These are phyloP conservation scores for Gonium pectorale DNA, from an alignment of 139 green algal species.

Conservation along the genomic window DNA sequence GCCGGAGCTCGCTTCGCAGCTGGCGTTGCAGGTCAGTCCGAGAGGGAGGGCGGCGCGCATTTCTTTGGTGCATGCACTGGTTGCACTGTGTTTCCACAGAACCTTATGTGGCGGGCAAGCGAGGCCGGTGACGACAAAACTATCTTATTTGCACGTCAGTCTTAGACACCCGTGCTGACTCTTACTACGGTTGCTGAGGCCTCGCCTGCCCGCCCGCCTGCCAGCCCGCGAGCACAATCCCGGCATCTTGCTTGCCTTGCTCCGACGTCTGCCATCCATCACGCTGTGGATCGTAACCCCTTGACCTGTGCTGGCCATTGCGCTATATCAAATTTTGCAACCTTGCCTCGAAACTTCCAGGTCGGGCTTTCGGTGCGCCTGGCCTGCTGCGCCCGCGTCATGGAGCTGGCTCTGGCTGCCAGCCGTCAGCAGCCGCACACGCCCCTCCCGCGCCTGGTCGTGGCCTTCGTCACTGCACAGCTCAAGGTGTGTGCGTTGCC, in stretches of 20 bases:
- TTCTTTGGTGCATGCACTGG: not conserved
- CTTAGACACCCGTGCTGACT: slow-evolving; percentile 57
- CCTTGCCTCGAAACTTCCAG: slow-evolving; percentile 41
- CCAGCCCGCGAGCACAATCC: too few species aligned
- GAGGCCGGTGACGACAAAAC: slow-evolving; percentile 64
- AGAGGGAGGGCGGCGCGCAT: not conserved
- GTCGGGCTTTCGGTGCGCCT: slow-evolving; percentile 46
- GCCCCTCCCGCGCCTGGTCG: slow-evolving; percentile 61
- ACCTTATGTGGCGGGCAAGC: not conserved
- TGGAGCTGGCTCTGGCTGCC: slow-evolving; percentile 44
- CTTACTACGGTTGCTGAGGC: slow-evolving; percentile 72
- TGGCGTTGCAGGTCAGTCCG: slow-evolving; percentile 55
- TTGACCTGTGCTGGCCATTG: too few species aligned
- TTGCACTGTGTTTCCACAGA: not conserved
- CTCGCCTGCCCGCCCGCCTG: not conserved
- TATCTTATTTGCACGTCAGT: slow-evolving; percentile 80
- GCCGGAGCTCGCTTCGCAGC: slow-evolving; percentile 51
- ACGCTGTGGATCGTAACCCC: too few species aligned
- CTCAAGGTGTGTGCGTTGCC: slow-evolving; percentile 60
- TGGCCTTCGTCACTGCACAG: slow-evolving; percentile 67
- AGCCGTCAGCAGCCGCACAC: slow-evolving; percentile 21
- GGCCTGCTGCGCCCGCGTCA: slow-evolving; percentile 49
- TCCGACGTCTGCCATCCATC: too few species aligned
- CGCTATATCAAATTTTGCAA: not conserved
- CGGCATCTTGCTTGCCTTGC: too few species aligned